These are phyloP conservation scores for Lycium ferocissimum DNA, from an alignment of 257 asterid genomes.

Conservation along the genomic window DNA sequence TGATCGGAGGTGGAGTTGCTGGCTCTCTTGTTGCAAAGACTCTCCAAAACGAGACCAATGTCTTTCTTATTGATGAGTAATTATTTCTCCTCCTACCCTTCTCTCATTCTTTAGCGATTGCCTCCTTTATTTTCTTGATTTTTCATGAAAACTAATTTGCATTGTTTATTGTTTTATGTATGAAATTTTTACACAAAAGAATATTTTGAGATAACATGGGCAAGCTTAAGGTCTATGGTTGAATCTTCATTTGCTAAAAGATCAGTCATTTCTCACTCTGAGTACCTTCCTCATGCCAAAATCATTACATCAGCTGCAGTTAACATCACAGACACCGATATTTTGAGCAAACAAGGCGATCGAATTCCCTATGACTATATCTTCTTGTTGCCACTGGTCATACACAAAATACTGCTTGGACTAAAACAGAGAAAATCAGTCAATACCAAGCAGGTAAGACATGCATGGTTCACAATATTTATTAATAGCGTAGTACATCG, in stretches of 20 bases:
- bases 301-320: conserved; percentile 67
- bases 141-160: neutral
- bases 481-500: too few species aligned
- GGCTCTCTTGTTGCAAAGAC: conserved; percentile 28
- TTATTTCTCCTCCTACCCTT: neutral
- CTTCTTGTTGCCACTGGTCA: conserved; percentile 92
- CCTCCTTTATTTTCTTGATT: too few species aligned
- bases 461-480: too few species aligned
- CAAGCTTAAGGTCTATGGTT: conserved; percentile 36
- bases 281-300: too few species aligned
- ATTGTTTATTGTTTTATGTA: neutral
- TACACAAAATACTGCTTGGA: conserved; percentile 39
- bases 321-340: conserved; percentile 27
- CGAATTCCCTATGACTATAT: conserved; percentile 65
- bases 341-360: conserved; percentile 47
- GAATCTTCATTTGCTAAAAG: conserved; percentile 29
- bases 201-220: conserved; percentile 36
- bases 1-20: conserved; percentile 32
- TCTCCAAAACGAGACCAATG: conserved; percentile 19
- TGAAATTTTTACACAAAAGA: conserved; percentile 25
- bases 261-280: conserved; percentile 32
- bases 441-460: conserved; percentile 72
- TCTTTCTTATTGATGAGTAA: conserved; percentile 29
- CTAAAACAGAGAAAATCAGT: conserved; percentile 60
- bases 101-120: neutral